Evolutionary conservation across 31 red algal genomes (phyloP).

Genomic region (Odonthalia washingtoniensis): DNA sequence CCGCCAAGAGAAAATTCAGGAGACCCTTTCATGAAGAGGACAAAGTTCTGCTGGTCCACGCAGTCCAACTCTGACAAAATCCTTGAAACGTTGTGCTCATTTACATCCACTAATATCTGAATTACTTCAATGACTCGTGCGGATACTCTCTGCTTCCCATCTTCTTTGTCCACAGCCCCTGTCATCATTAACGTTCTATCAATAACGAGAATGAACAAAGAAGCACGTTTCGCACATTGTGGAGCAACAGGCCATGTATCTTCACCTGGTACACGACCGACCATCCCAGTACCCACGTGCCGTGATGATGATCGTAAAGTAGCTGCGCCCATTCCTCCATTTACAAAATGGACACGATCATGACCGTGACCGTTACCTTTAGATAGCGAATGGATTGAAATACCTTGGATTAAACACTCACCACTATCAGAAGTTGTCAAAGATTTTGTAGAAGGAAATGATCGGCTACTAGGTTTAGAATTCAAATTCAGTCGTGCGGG

Average conservation of each 20-base stretch:
- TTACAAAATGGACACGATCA: background rate
- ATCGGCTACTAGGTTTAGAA: background rate
- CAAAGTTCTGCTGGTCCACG: slow-evolving; percentile 86
- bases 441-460: background rate
- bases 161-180: slow-evolving; percentile 76
- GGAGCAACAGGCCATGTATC: no score
- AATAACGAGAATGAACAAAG: slow-evolving; percentile 77
- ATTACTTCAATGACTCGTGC: slow-evolving; percentile 60
- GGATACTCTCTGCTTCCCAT: slow-evolving; percentile 55
- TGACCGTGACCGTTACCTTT: background rate
- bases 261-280: no score
- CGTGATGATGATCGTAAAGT: no score
- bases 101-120: slow-evolving; percentile 57
- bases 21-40: slow-evolving; percentile 91
- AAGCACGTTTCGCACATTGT: slow-evolving; percentile 14
- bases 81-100: slow-evolving; percentile 65
- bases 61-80: slow-evolving; percentile 72
- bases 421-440: background rate
- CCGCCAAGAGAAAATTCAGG: slow-evolving; percentile 93
- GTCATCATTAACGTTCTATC: slow-evolving; percentile 87
- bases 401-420: background rate
- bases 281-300: no score
- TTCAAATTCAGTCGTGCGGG: background rate
- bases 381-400: background rate
- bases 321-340: background rate